A percentile compares a stretch with the other conserved stretches of the same genome.
Conservation (phyloP, 2,329 filamentous ascomycete species). For the Verticillium albo-atrum region DNA sequence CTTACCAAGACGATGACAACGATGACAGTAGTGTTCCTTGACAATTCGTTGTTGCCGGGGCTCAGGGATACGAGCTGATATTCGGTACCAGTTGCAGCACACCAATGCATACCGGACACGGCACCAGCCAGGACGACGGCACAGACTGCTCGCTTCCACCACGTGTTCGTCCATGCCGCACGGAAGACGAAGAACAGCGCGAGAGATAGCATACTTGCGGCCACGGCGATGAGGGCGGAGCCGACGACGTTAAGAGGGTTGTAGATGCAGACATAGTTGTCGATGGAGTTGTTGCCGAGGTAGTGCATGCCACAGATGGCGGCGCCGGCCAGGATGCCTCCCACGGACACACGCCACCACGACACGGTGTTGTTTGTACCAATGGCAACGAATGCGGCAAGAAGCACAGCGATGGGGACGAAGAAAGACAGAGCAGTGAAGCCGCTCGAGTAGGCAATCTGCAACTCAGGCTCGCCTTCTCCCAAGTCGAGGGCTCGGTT, state of each 20-base stretch:
- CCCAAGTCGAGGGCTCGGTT: constrained; percentile 73
- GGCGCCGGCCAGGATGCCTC: constrained; percentile 66
- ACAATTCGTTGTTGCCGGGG: constrained; percentile 34
- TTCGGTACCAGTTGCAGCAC: constrained; percentile 64
- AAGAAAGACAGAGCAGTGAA: constrained; percentile 77
- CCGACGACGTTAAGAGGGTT: constrained; percentile 56
- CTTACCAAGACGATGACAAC: constrained; percentile 68
- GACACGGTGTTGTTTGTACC: constrained; percentile 55
- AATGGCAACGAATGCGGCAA: constrained; percentile 66
- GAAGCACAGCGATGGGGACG: constrained; percentile 70
- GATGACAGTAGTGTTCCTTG: constrained; percentile 64
- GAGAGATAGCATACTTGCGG: constrained; percentile 66
- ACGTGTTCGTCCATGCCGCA: constrained; percentile 70
- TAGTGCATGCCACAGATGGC: constrained; percentile 87
- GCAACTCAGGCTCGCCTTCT: constrained; percentile 55
- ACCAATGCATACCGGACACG: constrained; percentile 87
- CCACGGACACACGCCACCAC: constrained; percentile 53
- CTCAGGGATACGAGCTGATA: constrained; percentile 55
- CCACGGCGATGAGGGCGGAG: constrained; percentile 66
- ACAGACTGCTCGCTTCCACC: constrained; percentile 68
- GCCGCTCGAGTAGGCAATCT: constrained; percentile 68
- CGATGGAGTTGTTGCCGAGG: constrained; percentile 76
- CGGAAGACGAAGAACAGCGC: constrained; percentile 74
- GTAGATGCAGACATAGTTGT: constrained; percentile 69
- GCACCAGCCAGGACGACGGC: constrained; percentile 66